Base-by-base conservation (phyloP, 2,329 filamentous ascomycete genomes). In the Ustulina deusta region DNA sequence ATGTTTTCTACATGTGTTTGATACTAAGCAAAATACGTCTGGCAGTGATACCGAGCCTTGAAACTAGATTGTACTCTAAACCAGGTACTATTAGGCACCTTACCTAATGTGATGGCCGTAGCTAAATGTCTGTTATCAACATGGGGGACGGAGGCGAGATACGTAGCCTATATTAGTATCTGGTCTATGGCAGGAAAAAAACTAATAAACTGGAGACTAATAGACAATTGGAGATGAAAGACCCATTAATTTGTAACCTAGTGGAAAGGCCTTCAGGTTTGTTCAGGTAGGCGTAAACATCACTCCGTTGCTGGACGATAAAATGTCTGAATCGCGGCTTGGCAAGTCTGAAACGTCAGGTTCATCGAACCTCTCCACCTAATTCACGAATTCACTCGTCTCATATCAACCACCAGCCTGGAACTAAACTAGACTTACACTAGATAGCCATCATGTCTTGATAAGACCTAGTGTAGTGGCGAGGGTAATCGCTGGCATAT, bases 331-430 rank as follows among this genome's bases (percentile, higher is more conserved):
- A 57, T 63, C 60, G 38, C 60, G 32, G 15, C 61, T 69, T 69
- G 63, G 63, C 66, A 61, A 60, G 40, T 54, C 61, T 66, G 61
- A 68, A 69, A 71, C 65, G 57, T 65, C 34, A 57, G 20, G 55
- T 51, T 38, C n/a, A 51, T 56, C 51, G 44, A 40, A 29, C 46
- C 36, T 20, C 22, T 32, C 20, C 48, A 60, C 60, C 46, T 61
- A 38, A 56, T 57, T 60, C 61, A 44, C 22, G n/a, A n/a, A n/a
- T n/a, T n/a, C n/a, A n/a, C 54, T 9, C 17, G 65, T 49, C 56
- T 56, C 59, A 56, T 54, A 36, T 54, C 58, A 46, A 49, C 49
- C 46, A 20, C 34, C 32, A 29, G 29, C 42, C 17, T 51, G 42
- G 17, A 27, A 54, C 32, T 22, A n/a, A 11, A 11, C 22, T 25